A percentile compares a stretch with the other conserved stretches of the same genome.
Evolutionary conservation across 208 protist genomes (phyloP).

Genomic region (Crithidia thermophila): DNA sequence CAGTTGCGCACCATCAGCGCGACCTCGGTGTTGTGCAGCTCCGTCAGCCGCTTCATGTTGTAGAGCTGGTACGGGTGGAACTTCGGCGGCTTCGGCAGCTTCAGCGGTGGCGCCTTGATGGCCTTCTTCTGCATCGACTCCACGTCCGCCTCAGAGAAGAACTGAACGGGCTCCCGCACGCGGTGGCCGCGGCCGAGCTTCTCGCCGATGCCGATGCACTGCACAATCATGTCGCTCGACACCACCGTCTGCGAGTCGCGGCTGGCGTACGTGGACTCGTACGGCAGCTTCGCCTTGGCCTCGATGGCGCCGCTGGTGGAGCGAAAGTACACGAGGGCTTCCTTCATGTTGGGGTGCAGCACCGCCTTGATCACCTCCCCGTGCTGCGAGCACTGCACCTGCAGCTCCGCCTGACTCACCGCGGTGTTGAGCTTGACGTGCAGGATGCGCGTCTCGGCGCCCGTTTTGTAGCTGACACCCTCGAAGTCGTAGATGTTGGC

Average conservation of each 20-base stretch:
- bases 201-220: slow-evolving; percentile 71
- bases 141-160: slow-evolving; percentile 76
- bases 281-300: slow-evolving; percentile 74
- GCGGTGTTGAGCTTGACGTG: slow-evolving; percentile 57
- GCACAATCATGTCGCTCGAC: slow-evolving; percentile 76
- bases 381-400: slow-evolving; percentile 66
- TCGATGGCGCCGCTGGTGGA: slow-evolving; percentile 77
- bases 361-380: slow-evolving; percentile 78
- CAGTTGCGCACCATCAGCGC: slow-evolving; percentile 81
- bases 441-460: slow-evolving; percentile 74
- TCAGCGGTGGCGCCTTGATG: slow-evolving; percentile 62
- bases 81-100: slow-evolving; percentile 66
- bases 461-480: slow-evolving; percentile 91
- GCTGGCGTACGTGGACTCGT: slow-evolving; percentile 61
- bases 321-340: slow-evolving; percentile 87
- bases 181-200: slow-evolving; percentile 89
- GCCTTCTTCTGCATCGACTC: slow-evolving; percentile 52
- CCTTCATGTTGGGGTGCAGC: slow-evolving; percentile 83
- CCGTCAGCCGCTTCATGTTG: slow-evolving; percentile 78
- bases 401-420: slow-evolving; percentile 69
- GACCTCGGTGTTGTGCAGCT: slow-evolving; percentile 83
- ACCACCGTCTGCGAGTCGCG: slow-evolving; percentile 77
- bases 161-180: slow-evolving; percentile 56
- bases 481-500: slow-evolving; percentile 97
- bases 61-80: slow-evolving; percentile 83